Evolutionary conservation across 208 protist species (phyloP), one percentile per base, ranked within the genome.

Genomic region (Herpetomonas muscarum): DNA sequence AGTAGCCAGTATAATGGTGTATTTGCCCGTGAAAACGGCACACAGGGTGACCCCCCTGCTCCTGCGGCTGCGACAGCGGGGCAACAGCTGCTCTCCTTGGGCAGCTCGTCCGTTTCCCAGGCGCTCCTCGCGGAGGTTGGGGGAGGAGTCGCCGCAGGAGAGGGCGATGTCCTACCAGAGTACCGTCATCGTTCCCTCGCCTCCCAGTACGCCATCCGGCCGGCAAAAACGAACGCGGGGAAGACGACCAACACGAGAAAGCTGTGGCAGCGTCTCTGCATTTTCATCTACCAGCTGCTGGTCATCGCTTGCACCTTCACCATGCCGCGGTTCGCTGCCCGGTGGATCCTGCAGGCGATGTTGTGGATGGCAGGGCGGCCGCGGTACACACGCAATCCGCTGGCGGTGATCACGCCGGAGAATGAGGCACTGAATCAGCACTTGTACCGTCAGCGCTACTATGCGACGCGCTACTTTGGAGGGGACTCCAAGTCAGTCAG

Each of bases 121-220:
- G 17, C 7, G 7, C 10, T 49, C 13, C 13, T 32, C 34, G 5
- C 54, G 47, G 29, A 42, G 41, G 30, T 13, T 55, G 4, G 15
- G 39, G 25, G 41, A 32, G 2, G n/a, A n/a, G n/a, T n/a, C n/a
- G n/a, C n/a, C n/a, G n/a, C n/a, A n/a, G n/a, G n/a, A n/a, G n/a
- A n/a, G n/a, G n/a, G n/a, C n/a, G n/a, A n/a, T n/a, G n/a, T n/a
- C n/a, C n/a, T n/a, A n/a, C n/a, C n/a, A n/a, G n/a, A n/a, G n/a
- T n/a, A n/a, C 15, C 42, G 36, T 9, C 71, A 50, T 21, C 71
- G 71, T 28, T 72, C 68, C 0, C 53, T 80, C 21, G 74, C 74
- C 21, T 76, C 61, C 36, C 74, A 64, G 54, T 80, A 80, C 46
- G 74, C 74, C 22, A 72, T 72, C 12, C 63, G 74, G n/a, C 44